Percentiles rank a stretch among this genome's conserved stretches.
These are phyloP conservation scores for Didymella keratinophila DNA, from an alignment of 2,329 filamentous ascomycete species.

Conservation along the genomic window DNA sequence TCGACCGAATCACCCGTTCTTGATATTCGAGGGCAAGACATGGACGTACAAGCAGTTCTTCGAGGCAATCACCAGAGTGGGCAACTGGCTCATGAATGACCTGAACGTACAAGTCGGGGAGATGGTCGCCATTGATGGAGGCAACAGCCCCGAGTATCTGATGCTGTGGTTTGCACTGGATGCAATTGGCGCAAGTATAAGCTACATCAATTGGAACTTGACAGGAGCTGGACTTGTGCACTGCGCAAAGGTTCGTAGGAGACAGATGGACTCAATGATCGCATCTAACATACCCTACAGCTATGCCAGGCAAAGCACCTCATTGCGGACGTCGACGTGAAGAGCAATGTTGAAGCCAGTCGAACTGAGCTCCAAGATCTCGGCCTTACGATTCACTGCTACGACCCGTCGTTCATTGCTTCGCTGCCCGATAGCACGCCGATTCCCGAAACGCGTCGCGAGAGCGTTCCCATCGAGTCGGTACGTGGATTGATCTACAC, in stretches of 20 bases:
- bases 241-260: constrained; percentile 48
- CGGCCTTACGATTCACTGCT: constrained; percentile 41
- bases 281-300: constrained; percentile 58
- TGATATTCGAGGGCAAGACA: constrained; percentile 48
- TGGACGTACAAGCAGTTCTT: constrained; percentile 48
- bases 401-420: constrained; percentile 36
- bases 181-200: constrained; percentile 43
- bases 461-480: constrained; percentile 36
- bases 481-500: constrained; percentile 47
- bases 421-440: constrained; percentile 32
- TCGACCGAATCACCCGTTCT: constrained; percentile 41
- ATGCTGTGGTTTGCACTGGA: constrained; percentile 51
- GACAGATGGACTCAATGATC: constrained; percentile 25
- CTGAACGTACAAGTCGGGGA: constrained; percentile 43
- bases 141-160: constrained; percentile 47
- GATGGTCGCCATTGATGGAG: constrained; percentile 48
- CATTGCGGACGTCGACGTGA: constrained; percentile 58
- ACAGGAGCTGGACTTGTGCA: constrained; percentile 47
- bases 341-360: constrained; percentile 53
- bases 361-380: constrained; percentile 33
- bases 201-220: constrained; percentile 50
- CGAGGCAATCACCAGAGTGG: constrained; percentile 36
- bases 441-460: constrained; percentile 36
- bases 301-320: constrained; percentile 58
- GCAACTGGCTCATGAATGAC: constrained; percentile 49